Percentiles rank a stretch among this genome's conserved stretches.
Conservation (phyloP, 2,329 filamentous ascomycete species). For the Incumbomyces delicatus region DNA sequence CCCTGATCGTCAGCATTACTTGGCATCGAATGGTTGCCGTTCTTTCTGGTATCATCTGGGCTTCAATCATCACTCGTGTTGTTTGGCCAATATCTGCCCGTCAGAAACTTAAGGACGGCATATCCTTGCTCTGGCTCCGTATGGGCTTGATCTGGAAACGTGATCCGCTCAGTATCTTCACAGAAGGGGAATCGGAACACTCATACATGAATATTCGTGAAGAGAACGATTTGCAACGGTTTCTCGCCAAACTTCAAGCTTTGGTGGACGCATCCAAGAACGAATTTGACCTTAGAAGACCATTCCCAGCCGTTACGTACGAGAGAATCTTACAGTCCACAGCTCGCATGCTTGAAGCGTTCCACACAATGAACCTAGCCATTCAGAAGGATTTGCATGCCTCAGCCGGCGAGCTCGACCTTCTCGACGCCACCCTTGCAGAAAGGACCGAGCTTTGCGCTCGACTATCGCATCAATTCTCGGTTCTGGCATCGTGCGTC, state of each 20-base stretch:
- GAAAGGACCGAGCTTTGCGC: constrained; percentile 76
- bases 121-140: constrained; percentile 84
- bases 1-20: constrained; percentile 78
- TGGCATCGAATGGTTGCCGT: constrained; percentile 82
- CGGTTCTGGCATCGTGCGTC: constrained; percentile 81
- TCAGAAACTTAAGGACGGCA: constrained; percentile 75
- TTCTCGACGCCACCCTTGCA: constrained; percentile 66
- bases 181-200: constrained; percentile 46
- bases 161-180: constrained; percentile 69
- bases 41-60: constrained; percentile 80
- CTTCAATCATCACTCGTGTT: constrained; percentile 75
- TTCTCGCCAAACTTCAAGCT: constrained; percentile 60
- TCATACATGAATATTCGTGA: constrained; percentile 83
- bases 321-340: constrained; percentile 68
- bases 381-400: constrained; percentile 69
- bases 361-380: constrained; percentile 92
- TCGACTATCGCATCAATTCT: constrained; percentile 78
- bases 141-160: constrained; percentile 96
- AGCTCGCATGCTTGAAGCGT: constrained; percentile 77
- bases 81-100: constrained; percentile 93
- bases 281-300: constrained; percentile 80
- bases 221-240: constrained; percentile 76
- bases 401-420: constrained; percentile 68
- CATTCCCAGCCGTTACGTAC: constrained; percentile 69
- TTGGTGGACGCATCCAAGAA: constrained; percentile 64